Evolutionary conservation across 2,329 filamentous ascomycete species (phyloP).

Genomic region (Venturia carpophila): DNA sequence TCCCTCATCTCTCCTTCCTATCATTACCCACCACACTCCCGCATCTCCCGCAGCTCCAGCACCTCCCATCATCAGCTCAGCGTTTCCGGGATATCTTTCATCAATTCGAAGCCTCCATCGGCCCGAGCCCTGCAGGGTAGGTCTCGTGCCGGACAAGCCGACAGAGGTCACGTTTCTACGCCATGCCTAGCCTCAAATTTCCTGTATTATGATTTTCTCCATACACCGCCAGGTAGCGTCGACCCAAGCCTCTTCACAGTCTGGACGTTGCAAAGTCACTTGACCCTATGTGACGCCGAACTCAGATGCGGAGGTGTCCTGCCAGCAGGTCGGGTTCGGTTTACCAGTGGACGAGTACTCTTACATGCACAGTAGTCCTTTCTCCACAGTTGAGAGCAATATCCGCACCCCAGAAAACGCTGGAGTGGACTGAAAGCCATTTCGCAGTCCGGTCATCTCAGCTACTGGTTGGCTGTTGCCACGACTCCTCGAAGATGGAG

Average conservation of each 20-base stretch:
- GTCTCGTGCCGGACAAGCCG: neutral
- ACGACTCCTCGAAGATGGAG: neutral
- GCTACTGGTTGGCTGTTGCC: neutral
- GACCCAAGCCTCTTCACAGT: neutral
- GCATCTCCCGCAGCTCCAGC: too few species aligned
- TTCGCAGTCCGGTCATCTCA: neutral
- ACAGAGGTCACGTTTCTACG: neutral
- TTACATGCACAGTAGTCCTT: neutral
- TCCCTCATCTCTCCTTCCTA: too few species aligned
- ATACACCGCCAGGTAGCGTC: neutral
- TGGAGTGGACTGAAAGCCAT: neutral
- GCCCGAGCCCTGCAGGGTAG: neutral
- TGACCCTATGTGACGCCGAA: neutral
- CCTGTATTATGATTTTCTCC: neutral
- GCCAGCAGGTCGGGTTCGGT: neutral
- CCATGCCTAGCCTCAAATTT: neutral
- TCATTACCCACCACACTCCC: too few species aligned
- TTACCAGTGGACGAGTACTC: neutral
- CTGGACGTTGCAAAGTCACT: neutral
- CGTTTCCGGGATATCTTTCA: neutral
- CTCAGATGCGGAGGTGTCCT: neutral
- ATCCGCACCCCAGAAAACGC: neutral
- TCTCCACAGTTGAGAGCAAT: neutral
- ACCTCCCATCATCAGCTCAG: neutral
- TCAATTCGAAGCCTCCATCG: neutral